A percentile compares a stretch with the other conserved stretches of the same genome.
Evolutionary conservation across 345 rosid species (phyloP).

Genomic region (Lepidium didymum): DNA sequence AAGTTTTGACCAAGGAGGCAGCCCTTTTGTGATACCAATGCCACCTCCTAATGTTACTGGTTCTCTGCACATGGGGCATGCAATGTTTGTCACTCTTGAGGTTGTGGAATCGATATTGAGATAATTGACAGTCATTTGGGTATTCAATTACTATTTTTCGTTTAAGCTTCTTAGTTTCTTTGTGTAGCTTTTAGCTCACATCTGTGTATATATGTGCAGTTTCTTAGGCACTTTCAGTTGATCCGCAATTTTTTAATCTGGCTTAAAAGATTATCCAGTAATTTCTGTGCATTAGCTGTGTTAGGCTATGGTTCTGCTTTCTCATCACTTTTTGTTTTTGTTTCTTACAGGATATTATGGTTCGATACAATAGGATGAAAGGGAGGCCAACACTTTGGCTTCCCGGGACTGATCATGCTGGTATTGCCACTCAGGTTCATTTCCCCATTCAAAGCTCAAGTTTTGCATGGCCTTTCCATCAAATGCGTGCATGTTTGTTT

Average conservation of each 20-base stretch:
- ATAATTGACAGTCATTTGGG: conserved; percentile 25
- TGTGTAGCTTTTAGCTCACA: neutral
- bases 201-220: neutral
- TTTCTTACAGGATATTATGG: conserved; percentile 52
- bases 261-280: neutral
- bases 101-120: conserved; percentile 37
- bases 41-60: conserved; percentile 99
- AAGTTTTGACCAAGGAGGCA: conserved; percentile 50
- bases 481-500: neutral
- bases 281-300: neutral
- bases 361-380: conserved; percentile 85
- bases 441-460: conserved; percentile 6
- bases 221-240: neutral
- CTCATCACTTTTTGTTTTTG: conserved; percentile 1
- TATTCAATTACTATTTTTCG: conserved; percentile 6
- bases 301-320: neutral
- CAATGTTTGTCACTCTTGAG: conserved; percentile 98
- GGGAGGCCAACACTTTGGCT: conserved; percentile 97
- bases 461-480: neutral
- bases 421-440: conserved; percentile 92
- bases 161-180: conserved; percentile 13
- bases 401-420: conserved; percentile 99
- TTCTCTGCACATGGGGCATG: conserved; percentile 97
- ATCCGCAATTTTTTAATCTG: neutral
- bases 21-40: conserved; percentile 90